A percentile compares a stretch with the other conserved stretches of the same genome.
Evolutionary conservation across 2,329 filamentous ascomycete genomes (phyloP).

Genomic region (Trichoderma oligosporum): DNA sequence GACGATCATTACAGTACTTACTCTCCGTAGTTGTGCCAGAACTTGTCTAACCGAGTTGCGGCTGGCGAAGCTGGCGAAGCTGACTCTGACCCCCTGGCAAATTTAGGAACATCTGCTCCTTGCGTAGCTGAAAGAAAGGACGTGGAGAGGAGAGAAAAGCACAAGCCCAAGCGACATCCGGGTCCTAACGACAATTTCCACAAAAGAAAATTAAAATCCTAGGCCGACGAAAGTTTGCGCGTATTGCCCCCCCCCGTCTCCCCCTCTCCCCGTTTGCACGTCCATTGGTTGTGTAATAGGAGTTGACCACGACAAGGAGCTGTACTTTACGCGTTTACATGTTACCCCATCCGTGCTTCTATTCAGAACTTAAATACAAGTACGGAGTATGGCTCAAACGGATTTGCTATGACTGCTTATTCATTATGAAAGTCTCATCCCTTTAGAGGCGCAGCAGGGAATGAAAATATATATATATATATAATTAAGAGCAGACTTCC

Average conservation of each 20-base stretch:
- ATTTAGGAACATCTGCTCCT: constrained; percentile 11
- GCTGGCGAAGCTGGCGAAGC: constrained; percentile 14
- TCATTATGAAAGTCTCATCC: no score
- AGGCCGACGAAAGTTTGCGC: background rate
- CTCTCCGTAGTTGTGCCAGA: constrained; percentile 11
- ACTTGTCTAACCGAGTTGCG: constrained; percentile 7
- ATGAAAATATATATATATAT: no score
- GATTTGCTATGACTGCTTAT: no score
- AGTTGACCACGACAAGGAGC: no score
- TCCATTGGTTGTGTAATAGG: no score
- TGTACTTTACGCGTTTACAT: no score
- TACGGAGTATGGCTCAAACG: no score
- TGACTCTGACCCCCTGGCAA: background rate
- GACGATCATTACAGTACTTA: constrained; percentile 14
- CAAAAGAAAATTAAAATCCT: background rate
- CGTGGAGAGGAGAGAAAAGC: background rate
- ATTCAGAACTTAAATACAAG: no score
- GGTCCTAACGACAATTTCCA: background rate
- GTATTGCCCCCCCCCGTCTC: background rate
- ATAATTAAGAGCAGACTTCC: no score
- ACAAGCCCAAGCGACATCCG: background rate
- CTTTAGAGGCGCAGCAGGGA: no score
- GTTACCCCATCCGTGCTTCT: background rate
- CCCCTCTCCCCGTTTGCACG: no score
- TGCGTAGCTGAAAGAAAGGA: constrained; percentile 2